Conservation (phyloP, 1,284 basidiomycete species). For the Ceratobasidium sp. region DNA sequence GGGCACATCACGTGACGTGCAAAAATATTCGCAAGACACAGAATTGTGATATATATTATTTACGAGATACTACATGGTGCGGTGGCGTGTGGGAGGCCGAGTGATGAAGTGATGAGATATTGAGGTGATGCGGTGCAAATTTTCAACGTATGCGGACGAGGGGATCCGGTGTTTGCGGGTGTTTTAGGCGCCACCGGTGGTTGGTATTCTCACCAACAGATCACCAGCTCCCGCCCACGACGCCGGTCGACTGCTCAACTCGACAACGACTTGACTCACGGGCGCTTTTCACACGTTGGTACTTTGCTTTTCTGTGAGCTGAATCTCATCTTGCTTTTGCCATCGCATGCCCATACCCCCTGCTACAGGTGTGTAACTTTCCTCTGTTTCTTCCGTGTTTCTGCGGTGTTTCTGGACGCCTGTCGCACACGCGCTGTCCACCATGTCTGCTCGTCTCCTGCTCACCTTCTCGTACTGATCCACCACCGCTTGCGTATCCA, state of each 20-base stretch:
- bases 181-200: constrained; percentile 1
- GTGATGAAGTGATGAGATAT: neutral
- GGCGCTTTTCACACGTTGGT: neutral
- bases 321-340: neutral
- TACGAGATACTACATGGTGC: neutral
- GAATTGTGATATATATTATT: neutral
- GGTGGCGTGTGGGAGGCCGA: neutral
- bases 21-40: constrained; percentile 1
- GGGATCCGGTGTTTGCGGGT: neutral
- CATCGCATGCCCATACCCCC: constrained; percentile 18
- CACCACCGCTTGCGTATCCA: constrained; percentile 8
- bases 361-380: constrained; percentile 8
- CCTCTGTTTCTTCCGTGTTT: neutral
- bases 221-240: constrained; percentile 9
- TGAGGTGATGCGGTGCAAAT: neutral
- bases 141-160: neutral
- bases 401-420: neutral
- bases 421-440: no score
- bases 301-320: neutral
- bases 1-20: constrained; percentile 1
- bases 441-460: neutral
- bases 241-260: neutral
- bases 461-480: constrained; percentile 3
- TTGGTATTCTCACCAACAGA: constrained; percentile 20
- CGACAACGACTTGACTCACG: neutral